A percentile compares a stretch with the other conserved stretches of the same genome.
Conservation (phyloP, 176 grass and related monocot species). For the Aegilops sharonensis region DNA sequence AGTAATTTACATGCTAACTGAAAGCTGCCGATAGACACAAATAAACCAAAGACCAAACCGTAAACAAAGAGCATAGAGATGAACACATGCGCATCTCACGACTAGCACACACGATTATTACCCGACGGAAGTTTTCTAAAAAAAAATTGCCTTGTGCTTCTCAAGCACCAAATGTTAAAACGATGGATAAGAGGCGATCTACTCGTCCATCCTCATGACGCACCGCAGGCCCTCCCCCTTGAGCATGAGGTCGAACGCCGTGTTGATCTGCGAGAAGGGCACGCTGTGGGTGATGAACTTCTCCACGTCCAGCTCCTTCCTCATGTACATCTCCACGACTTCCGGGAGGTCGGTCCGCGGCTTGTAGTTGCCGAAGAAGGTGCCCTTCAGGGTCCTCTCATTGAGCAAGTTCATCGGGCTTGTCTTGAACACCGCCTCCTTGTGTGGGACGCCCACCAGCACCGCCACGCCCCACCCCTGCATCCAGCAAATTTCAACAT, state of each 20-base stretch:
- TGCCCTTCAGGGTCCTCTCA: conserved; percentile 86
- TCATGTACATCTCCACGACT: conserved; percentile 91
- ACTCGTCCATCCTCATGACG: conserved; percentile 78
- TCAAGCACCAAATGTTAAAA: not conserved
- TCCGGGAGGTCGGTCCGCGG: conserved; percentile 64
- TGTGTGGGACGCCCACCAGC: conserved; percentile 77
- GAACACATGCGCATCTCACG: not conserved
- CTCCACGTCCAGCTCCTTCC: conserved; percentile 82
- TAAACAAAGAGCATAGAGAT: not conserved
- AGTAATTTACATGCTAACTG: conserved; percentile 36
- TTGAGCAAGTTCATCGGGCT: conserved; percentile 68
- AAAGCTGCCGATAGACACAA: not conserved
- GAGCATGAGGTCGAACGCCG: conserved; percentile 88
- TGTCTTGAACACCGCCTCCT: conserved; percentile 76
- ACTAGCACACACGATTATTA: conserved; percentile 15
- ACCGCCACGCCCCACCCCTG: conserved; percentile 91
- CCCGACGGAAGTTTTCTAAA: not conserved
- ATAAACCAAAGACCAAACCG: not conserved
- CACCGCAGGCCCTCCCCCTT: conserved; percentile 74
- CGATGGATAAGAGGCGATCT: not conserved
- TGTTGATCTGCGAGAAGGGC: conserved; percentile 87
- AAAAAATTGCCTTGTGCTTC: not conserved
- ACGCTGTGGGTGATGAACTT: conserved; percentile 95
- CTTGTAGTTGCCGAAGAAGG: conserved; percentile 94
- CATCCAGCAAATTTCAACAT: not conserved